Base-by-base conservation (phyloP, 2,329 filamentous ascomycete species). In the Botryotinia calthae region DNA sequence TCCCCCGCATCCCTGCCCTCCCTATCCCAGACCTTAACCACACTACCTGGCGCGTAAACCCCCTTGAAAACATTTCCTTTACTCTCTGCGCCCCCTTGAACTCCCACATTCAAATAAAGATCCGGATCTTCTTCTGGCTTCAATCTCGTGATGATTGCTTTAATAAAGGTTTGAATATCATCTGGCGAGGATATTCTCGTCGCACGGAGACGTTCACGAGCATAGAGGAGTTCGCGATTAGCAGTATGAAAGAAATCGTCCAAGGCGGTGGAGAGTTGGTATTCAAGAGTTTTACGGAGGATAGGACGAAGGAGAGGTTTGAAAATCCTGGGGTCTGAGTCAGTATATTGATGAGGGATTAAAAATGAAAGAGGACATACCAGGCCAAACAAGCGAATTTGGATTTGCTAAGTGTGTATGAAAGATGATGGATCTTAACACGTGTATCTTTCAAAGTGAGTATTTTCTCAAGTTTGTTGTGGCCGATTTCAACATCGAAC, bases 21-120 rank as follows among this genome's bases (percentile, higher is more conserved):
- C 76, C 94, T 91, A 76, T 95, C 89, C 93, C 94, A 97, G n/a
- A 97, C 82, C 83, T 93, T 94, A 69, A 96, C 92, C 40, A 98
- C 84, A 81, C 94, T 97, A 0, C 94, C 95, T 0, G 95, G 95
- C 0, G 95, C 91, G 83, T 97, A 98, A 2, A 94, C 88, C 6
- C 92, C 93, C 77, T 90, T 89, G 84, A 98, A 98, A 0, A 95
- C 84, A 18, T 87, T 87, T 6, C 77, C 85, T 44, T 88, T 88
- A 76, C 85, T 84, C 25, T 86, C 84, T 0, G 87, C 87, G 25
- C 77, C 78, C 42, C 87, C 85, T 62, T 87, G 87, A 16, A 97
- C 84, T 1, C 94, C 94, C 25, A 97, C 84, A 3, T 92, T 85
- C 1, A 90, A 86, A 76, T 96, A 91, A 1, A 97, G 77, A 80